These are phyloP conservation scores for Cladosporium sp. DNA, from an alignment of 2,329 filamentous ascomycete species.

Conservation along the genomic window DNA sequence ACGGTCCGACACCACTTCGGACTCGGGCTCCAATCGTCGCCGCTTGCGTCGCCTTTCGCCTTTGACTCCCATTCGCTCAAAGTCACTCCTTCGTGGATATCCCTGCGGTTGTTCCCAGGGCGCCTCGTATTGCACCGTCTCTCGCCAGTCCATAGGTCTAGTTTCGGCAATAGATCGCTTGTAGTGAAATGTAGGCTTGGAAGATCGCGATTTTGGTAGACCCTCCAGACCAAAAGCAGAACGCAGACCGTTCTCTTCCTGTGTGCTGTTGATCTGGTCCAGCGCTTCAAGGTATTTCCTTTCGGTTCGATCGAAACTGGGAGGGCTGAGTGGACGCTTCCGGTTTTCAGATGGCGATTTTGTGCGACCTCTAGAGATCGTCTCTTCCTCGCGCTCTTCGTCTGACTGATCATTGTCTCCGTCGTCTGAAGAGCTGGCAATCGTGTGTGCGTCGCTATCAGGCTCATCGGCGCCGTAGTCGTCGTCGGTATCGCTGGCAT, in stretches of 20 bases:
- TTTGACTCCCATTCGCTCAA: constrained; percentile 14
- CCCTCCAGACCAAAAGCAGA: constrained; percentile 35
- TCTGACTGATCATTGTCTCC: background rate
- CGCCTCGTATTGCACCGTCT: constrained; percentile 41
- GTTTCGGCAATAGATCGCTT: constrained; percentile 28
- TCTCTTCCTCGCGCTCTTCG: background rate
- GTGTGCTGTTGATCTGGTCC: constrained; percentile 42
- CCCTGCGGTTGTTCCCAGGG: constrained; percentile 44
- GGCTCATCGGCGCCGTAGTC: constrained; percentile 40
- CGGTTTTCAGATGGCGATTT: constrained; percentile 13
- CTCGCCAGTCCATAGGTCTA: constrained; percentile 41
- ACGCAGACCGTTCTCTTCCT: constrained; percentile 46
- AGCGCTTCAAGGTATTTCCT: constrained; percentile 44
- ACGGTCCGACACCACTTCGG: background rate
- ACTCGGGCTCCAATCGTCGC: background rate
- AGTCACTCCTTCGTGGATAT: constrained; percentile 6
- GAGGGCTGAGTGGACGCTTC: constrained; percentile 19
- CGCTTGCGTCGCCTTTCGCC: constrained; percentile 12
- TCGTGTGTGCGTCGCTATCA: constrained; percentile 22
- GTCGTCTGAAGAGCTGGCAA: constrained; percentile 15
- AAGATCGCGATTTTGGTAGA: constrained; percentile 25
- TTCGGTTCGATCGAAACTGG: constrained; percentile 26
- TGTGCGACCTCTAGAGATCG: background rate
- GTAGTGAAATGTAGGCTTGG: constrained; percentile 19
- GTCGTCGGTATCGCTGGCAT: constrained; percentile 35